Percentiles rank a stretch among this genome's conserved stretches.
Conservation (phyloP, 768 basidiomycete genomes). For the Tylopilus subfusipes region DNA sequence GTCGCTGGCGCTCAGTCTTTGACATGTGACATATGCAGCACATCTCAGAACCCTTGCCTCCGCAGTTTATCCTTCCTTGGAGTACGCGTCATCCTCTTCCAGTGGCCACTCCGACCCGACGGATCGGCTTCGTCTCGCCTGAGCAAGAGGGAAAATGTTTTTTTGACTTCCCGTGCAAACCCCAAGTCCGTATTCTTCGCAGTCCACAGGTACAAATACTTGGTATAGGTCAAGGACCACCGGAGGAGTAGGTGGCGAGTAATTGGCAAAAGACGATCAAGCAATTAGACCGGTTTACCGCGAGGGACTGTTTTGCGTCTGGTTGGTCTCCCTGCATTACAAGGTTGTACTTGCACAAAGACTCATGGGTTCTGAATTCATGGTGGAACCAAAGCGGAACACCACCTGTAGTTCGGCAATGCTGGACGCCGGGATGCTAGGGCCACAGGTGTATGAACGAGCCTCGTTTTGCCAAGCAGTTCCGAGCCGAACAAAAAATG, state of each 20-base stretch:
- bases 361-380: too few species aligned
- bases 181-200: neutral
- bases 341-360: too few species aligned
- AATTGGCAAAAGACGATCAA: neutral
- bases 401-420: neutral
- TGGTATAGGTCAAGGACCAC: neutral
- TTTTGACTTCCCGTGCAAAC: neutral
- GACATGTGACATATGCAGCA: too few species aligned
- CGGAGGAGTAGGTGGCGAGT: neutral
- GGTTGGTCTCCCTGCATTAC: too few species aligned
- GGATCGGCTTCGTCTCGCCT: neutral
- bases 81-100: neutral
- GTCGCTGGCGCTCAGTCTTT: neutral
- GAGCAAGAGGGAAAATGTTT: neutral
- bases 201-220: neutral
- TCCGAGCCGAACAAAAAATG: neutral
- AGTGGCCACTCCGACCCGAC: neutral
- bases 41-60: too few species aligned
- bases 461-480: neutral
- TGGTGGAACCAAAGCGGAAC: too few species aligned
- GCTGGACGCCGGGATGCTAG: neutral
- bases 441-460: neutral
- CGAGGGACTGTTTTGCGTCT: too few species aligned
- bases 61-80: neutral
- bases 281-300: neutral